Conservation (phyloP, 305 asterid species). For the Plantago lanceolata region DNA sequence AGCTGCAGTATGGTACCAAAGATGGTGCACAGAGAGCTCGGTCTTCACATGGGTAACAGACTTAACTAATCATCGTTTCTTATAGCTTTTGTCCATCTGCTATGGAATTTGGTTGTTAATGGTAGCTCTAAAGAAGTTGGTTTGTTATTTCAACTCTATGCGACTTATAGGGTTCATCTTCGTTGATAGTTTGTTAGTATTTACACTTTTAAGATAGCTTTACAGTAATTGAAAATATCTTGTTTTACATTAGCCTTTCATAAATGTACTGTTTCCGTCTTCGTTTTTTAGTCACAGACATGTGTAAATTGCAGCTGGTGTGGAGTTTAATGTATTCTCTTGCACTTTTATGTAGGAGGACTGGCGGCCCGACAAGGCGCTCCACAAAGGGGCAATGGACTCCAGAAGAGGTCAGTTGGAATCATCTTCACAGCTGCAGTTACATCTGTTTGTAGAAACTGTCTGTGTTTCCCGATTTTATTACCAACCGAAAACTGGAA, state of each 20-base stretch:
- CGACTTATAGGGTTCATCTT: background rate
- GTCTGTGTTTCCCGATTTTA: background rate
- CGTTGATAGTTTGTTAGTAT: background rate
- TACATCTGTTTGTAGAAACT: constrained; percentile 7
- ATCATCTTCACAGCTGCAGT: constrained; percentile 6
- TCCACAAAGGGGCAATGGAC: constrained; percentile 99
- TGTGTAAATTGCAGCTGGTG: background rate
- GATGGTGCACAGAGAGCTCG: constrained; percentile 55
- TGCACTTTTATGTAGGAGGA: constrained; percentile 53
- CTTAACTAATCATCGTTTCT: background rate
- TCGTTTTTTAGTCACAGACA: background rate
- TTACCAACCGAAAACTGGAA: constrained; percentile 7
- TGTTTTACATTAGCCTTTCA: background rate
- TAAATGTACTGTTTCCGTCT: constrained; percentile 13
- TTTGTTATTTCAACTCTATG: background rate
- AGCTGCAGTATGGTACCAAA: constrained; percentile 45
- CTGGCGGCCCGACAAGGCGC: constrained; percentile 94
- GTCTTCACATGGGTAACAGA: constrained; percentile 54
- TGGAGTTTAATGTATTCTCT: constrained; percentile 11
- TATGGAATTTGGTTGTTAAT: background rate
- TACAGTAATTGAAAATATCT: background rate
- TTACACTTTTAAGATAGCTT: constrained; percentile 1
- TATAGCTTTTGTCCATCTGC: background rate
- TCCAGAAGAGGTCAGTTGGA: constrained; percentile 69
- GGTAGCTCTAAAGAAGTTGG: background rate